Evolutionary conservation across 2,329 filamentous ascomycete species (phyloP).

Genomic region (Aspergillus awamori): DNA sequence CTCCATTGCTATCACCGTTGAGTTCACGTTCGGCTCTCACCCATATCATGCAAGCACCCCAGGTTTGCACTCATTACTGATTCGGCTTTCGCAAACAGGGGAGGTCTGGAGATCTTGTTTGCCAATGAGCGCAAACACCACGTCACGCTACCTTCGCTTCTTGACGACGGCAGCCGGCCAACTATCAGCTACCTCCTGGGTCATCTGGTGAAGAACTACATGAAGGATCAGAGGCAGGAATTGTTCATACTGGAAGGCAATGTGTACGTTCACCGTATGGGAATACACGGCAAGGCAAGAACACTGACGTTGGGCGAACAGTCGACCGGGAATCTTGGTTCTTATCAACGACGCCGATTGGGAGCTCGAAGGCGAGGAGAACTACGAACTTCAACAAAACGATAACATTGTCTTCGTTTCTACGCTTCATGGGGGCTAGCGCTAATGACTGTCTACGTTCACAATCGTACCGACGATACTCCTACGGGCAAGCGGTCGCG

Average conservation of each 20-base stretch:
- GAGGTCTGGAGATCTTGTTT: conserved; percentile 94
- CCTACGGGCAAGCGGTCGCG: conserved; percentile 1
- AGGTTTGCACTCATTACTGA: conserved; percentile 2
- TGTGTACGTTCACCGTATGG: conserved; percentile 66
- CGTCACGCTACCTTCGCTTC: conserved; percentile 66
- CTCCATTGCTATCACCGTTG: conserved; percentile 65
- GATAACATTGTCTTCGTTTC: conserved; percentile 97
- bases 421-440: conserved; percentile 86
- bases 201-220: conserved; percentile 76
- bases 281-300: not conserved
- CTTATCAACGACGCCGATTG: conserved; percentile 98
- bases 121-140: conserved; percentile 74
- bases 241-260: conserved; percentile 85
- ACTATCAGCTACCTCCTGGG: conserved; percentile 77
- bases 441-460: not conserved
- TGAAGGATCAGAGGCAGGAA: conserved; percentile 84
- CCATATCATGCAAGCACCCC: not conserved
- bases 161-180: conserved; percentile 61
- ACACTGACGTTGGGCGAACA: conserved; percentile 45
- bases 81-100: conserved; percentile 55
- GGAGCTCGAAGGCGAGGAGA: conserved; percentile 94
- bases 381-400: conserved; percentile 76
- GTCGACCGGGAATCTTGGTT: conserved; percentile 91
- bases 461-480: not conserved
- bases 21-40: conserved; percentile 65